Conservation (phyloP, 2,329 filamentous ascomycete genomes). For the Diaporthe citriasiana region DNA sequence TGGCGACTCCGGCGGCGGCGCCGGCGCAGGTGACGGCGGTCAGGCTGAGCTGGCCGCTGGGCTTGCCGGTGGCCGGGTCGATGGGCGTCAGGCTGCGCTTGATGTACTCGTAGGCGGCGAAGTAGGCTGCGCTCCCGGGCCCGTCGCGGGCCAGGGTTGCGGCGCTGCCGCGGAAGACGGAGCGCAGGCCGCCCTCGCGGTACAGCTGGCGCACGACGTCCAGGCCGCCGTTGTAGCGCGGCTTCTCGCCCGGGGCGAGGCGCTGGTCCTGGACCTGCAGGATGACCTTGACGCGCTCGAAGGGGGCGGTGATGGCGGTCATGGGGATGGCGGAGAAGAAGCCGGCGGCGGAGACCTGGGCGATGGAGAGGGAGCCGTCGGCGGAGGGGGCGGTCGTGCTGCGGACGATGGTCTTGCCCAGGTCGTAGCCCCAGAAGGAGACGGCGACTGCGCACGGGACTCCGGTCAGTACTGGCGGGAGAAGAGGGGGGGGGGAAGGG, state of each 20-base stretch:
- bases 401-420: slow-evolving; percentile 91
- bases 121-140: slow-evolving; percentile 94
- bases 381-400: slow-evolving; percentile 74
- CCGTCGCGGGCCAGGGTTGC: slow-evolving; percentile 96
- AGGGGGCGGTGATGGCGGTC: slow-evolving; percentile 98
- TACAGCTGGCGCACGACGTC: slow-evolving; percentile 97
- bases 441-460: slow-evolving; percentile 69
- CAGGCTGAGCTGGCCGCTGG: slow-evolving; percentile 83
- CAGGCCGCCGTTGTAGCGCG: slow-evolving; percentile 86
- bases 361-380: slow-evolving; percentile 81
- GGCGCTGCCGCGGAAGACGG: slow-evolving; percentile 90
- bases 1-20: slow-evolving; percentile 91
- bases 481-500: background rate
- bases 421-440: slow-evolving; percentile 89
- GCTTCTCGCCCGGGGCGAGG: slow-evolving; percentile 89
- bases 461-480: slow-evolving; percentile 21
- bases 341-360: slow-evolving; percentile 89
- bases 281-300: slow-evolving; percentile 98
- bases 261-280: slow-evolving; percentile 95
- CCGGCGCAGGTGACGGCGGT: slow-evolving; percentile 88
- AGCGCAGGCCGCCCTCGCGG: slow-evolving; percentile 88
- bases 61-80: slow-evolving; percentile 79
- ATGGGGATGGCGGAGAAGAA: slow-evolving; percentile 99
- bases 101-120: slow-evolving; percentile 96
- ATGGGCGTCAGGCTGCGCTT: slow-evolving; percentile 89